A percentile compares a stretch with the other conserved stretches of the same genome.
These are phyloP conservation scores for Coemansia aciculifera DNA, from an alignment of 192 early-diverging fungal genomes.

Conservation along the genomic window DNA sequence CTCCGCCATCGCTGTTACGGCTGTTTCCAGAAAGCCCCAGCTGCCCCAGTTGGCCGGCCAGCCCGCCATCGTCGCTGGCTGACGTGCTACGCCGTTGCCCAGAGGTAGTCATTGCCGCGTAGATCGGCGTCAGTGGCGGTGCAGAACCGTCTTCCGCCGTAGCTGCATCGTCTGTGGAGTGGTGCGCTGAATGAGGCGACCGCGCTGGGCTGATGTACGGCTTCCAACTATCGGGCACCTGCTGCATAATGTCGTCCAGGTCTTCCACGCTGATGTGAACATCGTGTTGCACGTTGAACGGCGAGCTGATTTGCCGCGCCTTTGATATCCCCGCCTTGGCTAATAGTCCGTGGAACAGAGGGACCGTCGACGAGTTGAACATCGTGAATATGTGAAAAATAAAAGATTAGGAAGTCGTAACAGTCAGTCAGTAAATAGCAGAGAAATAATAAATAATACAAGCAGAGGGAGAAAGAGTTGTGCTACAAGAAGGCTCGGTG, in stretches of 20 bases:
- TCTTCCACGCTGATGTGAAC: conserved; percentile 57
- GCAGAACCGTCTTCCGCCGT: neutral
- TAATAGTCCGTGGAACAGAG: conserved; percentile 47
- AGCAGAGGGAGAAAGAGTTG: neutral
- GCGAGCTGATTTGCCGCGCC: conserved; percentile 49
- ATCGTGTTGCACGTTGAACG: conserved; percentile 56
- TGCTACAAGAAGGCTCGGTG: conserved; percentile 2
- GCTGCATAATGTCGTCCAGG: conserved; percentile 50
- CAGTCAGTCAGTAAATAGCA: neutral
- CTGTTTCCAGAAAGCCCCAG: neutral
- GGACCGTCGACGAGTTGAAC: conserved; percentile 38
- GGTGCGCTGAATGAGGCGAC: conserved; percentile 31
- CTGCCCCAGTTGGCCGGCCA: conserved; percentile 21
- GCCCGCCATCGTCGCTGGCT: conserved; percentile 16
- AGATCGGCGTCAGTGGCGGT: conserved; percentile 38
- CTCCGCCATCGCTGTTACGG: conserved; percentile 22
- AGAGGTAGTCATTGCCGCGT: conserved; percentile 32
- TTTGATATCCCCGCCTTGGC: conserved; percentile 47
- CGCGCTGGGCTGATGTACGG: conserved; percentile 39
- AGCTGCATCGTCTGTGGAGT: conserved; percentile 16
- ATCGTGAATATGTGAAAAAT: conserved; percentile 8
- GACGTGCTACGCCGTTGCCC: conserved; percentile 30
- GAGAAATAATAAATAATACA: neutral
- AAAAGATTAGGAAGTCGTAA: neutral
- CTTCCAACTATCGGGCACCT: conserved; percentile 47